phyloP scores from a whole-genome alignment of 1,284 basidiomycete species.

The Rhodotorula sp. region DNA sequence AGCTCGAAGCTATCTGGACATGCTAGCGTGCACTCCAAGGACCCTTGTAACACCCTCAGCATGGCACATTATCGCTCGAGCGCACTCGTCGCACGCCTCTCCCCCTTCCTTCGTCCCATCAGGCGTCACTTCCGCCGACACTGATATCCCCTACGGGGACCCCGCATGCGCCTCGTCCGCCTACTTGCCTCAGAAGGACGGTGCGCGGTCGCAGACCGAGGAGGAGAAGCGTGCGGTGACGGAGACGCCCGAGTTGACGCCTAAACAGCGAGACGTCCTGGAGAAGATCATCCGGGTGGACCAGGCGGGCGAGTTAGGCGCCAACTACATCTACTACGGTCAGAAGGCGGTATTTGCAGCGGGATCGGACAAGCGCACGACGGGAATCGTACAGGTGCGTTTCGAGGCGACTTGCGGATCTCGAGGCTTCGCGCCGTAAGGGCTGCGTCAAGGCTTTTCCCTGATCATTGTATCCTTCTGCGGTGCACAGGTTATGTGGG shows the following conservation, averaged over 20 bases:
- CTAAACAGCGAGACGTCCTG: conserved; percentile 46
- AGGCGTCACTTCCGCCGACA: conserved; percentile 38
- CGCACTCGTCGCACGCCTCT: conserved; percentile 19
- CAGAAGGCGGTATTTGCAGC: conserved; percentile 58
- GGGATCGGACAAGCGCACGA: conserved; percentile 61
- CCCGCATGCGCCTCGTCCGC: conserved; percentile 18
- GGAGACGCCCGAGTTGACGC: conserved; percentile 44
- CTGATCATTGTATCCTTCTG: no score
- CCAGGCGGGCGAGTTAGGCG: conserved; percentile 88
- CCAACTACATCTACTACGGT: conserved; percentile 87
- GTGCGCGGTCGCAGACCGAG: not conserved
- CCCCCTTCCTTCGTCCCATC: conserved; percentile 30
- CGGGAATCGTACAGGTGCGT: conserved; percentile 70
- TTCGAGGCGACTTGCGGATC: not conserved
- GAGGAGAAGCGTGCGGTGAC: conserved; percentile 43
- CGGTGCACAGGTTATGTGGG: conserved; percentile 82
- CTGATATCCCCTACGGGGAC: conserved; percentile 34
- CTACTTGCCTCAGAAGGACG: conserved; percentile 27
- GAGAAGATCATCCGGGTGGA: conserved; percentile 68
- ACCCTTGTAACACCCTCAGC: not conserved
- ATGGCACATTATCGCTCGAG: not conserved
- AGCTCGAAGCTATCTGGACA: not conserved
- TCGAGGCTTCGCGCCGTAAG: no score
- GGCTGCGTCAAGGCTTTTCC: not conserved
- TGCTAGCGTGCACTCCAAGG: conserved; percentile 3